Evolutionary conservation across 2,329 filamentous ascomycete genomes (phyloP).

Genomic region (Akanthomyces uredinophilus): DNA sequence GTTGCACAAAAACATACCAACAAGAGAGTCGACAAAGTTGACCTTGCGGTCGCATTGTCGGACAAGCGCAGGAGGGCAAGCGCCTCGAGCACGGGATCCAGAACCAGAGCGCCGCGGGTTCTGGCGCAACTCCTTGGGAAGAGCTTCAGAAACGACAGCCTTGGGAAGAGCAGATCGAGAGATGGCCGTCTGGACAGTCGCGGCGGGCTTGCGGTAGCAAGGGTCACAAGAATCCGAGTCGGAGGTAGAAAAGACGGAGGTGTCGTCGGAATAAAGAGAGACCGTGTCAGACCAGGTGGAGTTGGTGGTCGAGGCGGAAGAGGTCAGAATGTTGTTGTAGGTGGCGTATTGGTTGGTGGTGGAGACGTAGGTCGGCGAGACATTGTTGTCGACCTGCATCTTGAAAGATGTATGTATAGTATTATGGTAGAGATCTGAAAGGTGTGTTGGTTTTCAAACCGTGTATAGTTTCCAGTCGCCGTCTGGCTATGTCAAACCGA

Average conservation of each 20-base stretch:
- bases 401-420: slow-evolving; percentile 38
- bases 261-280: slow-evolving; percentile 65
- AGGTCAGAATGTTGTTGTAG: slow-evolving; percentile 67
- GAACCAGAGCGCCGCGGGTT: slow-evolving; percentile 55
- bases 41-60: slow-evolving; percentile 89
- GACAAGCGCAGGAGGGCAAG: slow-evolving; percentile 68
- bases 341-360: slow-evolving; percentile 46
- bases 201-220: slow-evolving; percentile 31
- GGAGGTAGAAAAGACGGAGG: slow-evolving; percentile 58
- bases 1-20: slow-evolving; percentile 67
- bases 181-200: slow-evolving; percentile 19
- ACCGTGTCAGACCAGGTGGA: slow-evolving; percentile 74
- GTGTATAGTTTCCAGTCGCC: slow-evolving; percentile 46
- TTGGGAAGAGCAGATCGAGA: slow-evolving; percentile 22
- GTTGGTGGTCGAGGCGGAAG: slow-evolving; percentile 68
- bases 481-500: slow-evolving; percentile 48
- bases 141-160: slow-evolving; percentile 34
- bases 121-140: slow-evolving; percentile 59
- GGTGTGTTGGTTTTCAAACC: slow-evolving; percentile 25
- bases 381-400: slow-evolving; percentile 52
- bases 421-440: slow-evolving; percentile 25
- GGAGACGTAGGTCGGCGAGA: slow-evolving; percentile 48
- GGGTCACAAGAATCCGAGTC: slow-evolving; percentile 46
- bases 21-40: slow-evolving; percentile 93
- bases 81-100: slow-evolving; percentile 50